Conservation (phyloP, 164 flowering plant genomes). For the Chimonanthus salicifolius region DNA sequence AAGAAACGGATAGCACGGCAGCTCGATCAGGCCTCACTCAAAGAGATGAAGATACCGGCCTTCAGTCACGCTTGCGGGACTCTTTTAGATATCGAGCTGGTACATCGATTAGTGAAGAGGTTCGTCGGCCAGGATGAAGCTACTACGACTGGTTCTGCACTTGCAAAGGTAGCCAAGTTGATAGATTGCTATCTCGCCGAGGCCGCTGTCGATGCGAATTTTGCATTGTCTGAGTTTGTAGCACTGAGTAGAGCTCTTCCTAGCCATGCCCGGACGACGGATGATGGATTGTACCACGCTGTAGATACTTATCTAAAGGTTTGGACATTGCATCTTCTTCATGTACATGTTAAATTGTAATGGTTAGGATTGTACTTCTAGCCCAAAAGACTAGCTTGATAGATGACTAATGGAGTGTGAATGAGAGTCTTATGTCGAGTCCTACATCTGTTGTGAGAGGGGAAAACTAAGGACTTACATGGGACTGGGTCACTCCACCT, state of each 20-base stretch:
- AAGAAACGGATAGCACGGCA: conserved; percentile 64
- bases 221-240: conserved; percentile 45
- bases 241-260: conserved; percentile 70
- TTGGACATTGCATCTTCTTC: conserved; percentile 9
- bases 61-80: conserved; percentile 67
- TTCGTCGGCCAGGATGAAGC: conserved; percentile 45
- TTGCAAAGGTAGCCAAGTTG: conserved; percentile 77
- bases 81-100: conserved; percentile 61
- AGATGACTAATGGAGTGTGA: no score
- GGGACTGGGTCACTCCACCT: no score
- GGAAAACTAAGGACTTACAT: no score
- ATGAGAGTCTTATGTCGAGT: no score
- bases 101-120: conserved; percentile 50
- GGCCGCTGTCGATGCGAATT: conserved; percentile 57
- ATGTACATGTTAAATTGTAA: no score
- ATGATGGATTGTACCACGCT: conserved; percentile 85
- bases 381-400: no score
- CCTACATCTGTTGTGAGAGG: no score
- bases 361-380: no score
- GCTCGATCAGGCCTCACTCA: conserved; percentile 69
- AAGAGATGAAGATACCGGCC: conserved; percentile 80
- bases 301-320: conserved; percentile 93
- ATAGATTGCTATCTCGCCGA: conserved; percentile 79
- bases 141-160: conserved; percentile 42
- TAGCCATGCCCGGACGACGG: conserved; percentile 49